Conservation (phyloP, 352 stramenopile species). For the Lagenidium sp. region DNA sequence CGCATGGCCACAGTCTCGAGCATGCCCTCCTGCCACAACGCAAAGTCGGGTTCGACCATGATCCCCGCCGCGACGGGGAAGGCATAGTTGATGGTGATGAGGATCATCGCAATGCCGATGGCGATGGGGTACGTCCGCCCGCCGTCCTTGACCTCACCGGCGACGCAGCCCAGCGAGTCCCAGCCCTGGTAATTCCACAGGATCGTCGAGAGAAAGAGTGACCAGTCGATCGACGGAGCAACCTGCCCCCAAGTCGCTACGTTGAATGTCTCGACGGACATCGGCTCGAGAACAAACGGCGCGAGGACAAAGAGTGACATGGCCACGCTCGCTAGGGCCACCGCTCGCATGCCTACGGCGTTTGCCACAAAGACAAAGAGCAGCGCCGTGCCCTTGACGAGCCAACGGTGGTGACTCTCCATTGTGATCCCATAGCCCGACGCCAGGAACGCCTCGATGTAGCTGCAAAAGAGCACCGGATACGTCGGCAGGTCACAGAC, state of each 20-base stretch:
- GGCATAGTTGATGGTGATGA: constrained; percentile 83
- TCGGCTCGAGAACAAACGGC: constrained; percentile 67
- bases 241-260: constrained; percentile 60
- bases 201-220: constrained; percentile 79
- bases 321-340: constrained; percentile 60
- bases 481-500: constrained; percentile 80
- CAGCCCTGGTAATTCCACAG: constrained; percentile 87
- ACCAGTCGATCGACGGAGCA: constrained; percentile 68
- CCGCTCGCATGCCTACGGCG: constrained; percentile 63
- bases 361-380: constrained; percentile 68
- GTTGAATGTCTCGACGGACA: constrained; percentile 69
- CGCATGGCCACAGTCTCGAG: constrained; percentile 72
- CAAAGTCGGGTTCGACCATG: constrained; percentile 67
- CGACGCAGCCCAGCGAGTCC: constrained; percentile 81
- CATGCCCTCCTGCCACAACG: constrained; percentile 60
- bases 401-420: constrained; percentile 43
- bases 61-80: constrained; percentile 75
- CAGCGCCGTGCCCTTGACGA: constrained; percentile 61
- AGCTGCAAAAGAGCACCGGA: constrained; percentile 78
- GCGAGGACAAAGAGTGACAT: constrained; percentile 82
- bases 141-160: constrained; percentile 76
- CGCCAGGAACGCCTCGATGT: constrained; percentile 66
- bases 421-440: constrained; percentile 48
- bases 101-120: constrained; percentile 67
- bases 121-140: constrained; percentile 75